Percentiles rank a stretch among this genome's conserved stretches.
These are phyloP conservation scores for Pseudocercospora fijiensis DNA, from an alignment of 2,329 filamentous ascomycete species.

Conservation along the genomic window DNA sequence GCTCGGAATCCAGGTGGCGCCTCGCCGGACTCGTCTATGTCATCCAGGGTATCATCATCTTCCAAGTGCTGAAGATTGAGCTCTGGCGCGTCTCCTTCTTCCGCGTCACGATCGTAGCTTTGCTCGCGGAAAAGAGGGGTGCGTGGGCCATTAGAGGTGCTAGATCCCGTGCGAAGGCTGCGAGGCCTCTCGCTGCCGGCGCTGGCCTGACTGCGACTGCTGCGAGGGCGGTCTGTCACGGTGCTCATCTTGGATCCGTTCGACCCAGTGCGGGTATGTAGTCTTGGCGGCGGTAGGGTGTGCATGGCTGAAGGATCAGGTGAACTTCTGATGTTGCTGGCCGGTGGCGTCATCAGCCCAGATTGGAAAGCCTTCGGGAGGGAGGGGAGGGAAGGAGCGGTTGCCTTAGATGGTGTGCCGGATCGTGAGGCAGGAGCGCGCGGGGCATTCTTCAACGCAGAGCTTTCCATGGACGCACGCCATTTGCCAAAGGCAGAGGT, in stretches of 20 bases:
- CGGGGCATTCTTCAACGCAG: conserved; percentile 46
- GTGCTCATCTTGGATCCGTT: conserved; percentile 13
- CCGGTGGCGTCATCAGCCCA: conserved; percentile 86
- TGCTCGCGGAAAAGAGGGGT: conserved; percentile 58
- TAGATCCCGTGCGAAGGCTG: conserved; percentile 16
- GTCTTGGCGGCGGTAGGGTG: conserved; percentile 26
- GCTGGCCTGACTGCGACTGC: conserved; percentile 7
- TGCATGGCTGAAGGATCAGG: conserved; percentile 45
- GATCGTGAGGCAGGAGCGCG: conserved; percentile 41
- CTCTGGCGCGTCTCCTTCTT: conserved; percentile 40
- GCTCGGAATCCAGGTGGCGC: conserved; percentile 18
- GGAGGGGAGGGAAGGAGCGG: conserved; percentile 40
- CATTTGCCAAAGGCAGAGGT: conserved; percentile 98
- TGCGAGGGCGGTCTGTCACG: conserved; percentile 12
- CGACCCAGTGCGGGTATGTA: conserved; percentile 24
- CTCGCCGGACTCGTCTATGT: conserved; percentile 16
- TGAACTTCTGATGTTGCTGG: conserved; percentile 67
- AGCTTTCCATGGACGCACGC: conserved; percentile 64
- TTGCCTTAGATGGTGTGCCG: conserved; percentile 49
- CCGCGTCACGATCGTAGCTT: conserved; percentile 61
- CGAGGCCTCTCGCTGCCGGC: conserved; percentile 10
- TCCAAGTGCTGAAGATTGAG: conserved; percentile 49
- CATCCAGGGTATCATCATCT: conserved; percentile 45
- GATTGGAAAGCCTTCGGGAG: conserved; percentile 63
- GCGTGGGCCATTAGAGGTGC: conserved; percentile 37